Conservation (phyloP, 1,284 basidiomycete genomes). For the Retiboletus flavoniger region DNA sequence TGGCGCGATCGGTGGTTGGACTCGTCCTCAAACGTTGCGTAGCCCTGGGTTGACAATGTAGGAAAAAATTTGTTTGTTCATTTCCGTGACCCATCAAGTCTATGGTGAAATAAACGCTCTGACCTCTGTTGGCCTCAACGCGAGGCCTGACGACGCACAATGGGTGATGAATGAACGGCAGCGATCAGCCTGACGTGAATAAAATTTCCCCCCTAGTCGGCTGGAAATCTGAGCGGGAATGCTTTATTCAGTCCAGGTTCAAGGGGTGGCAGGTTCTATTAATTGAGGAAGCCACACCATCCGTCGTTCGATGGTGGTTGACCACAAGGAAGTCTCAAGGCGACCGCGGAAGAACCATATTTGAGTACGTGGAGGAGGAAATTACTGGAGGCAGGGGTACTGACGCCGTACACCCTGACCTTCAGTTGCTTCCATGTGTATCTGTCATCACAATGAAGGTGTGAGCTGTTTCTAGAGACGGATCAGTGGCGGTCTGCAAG, state of each 20-base stretch:
- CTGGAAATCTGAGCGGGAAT: slow-evolving; percentile 20
- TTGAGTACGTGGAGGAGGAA: slow-evolving; percentile 10
- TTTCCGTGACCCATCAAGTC: slow-evolving; percentile 29
- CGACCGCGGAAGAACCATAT: slow-evolving; percentile 21
- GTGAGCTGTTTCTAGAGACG: slow-evolving; percentile 13
- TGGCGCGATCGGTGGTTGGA: slow-evolving; percentile 13
- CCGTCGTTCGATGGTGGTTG: slow-evolving; percentile 3
- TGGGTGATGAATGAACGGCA: slow-evolving; percentile 22
- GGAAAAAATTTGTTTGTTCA: slow-evolving; percentile 33
- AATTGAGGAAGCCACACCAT: slow-evolving; percentile 16
- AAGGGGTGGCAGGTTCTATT: slow-evolving; percentile 20
- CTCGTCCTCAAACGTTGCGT: slow-evolving; percentile 13
- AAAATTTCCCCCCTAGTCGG: slow-evolving; percentile 15
- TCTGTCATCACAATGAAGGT: slow-evolving; percentile 19
- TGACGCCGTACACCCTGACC: slow-evolving; percentile 17
- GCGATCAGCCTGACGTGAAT: slow-evolving; percentile 14
- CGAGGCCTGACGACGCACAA: slow-evolving; percentile 3
- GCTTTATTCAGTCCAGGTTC: slow-evolving; percentile 1
- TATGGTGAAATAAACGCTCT: slow-evolving; percentile 26
- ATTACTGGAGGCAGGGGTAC: slow-evolving; percentile 11
- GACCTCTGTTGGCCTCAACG: slow-evolving; percentile 14
- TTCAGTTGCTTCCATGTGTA: slow-evolving; percentile 15
- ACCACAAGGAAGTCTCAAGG: slow-evolving; percentile 30
- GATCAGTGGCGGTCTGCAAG: slow-evolving; percentile 22
- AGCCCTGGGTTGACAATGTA: slow-evolving; percentile 18